Evolutionary conservation across 345 rosid genomes (phyloP).

Genomic region (Dipteronia dyeriana): DNA sequence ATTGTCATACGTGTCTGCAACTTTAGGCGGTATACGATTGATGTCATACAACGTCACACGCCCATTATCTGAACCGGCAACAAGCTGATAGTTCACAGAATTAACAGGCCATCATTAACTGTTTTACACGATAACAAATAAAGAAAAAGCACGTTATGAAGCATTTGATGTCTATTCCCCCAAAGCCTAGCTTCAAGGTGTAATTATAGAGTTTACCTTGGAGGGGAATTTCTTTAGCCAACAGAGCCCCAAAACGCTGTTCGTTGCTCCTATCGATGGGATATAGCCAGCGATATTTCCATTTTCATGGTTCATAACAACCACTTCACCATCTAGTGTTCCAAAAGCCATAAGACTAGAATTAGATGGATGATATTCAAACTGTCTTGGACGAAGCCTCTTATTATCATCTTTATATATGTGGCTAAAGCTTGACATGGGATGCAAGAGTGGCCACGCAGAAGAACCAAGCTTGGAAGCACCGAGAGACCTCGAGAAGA

Average conservation of each 20-base stretch:
- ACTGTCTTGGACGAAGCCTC: constrained; percentile 57
- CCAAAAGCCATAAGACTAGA: constrained; percentile 58
- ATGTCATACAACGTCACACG: constrained; percentile 48
- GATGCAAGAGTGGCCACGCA: constrained; percentile 43
- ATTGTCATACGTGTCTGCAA: constrained; percentile 21
- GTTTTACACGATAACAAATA: constrained; percentile 9
- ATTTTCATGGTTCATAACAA: constrained; percentile 51
- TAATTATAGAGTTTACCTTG: constrained; percentile 36
- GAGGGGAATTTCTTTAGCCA: constrained; percentile 59
- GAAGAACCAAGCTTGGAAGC: constrained; percentile 52
- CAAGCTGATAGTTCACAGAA: constrained; percentile 34
- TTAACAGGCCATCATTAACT: constrained; percentile 13
- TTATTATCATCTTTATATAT: constrained; percentile 34
- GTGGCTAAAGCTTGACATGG: constrained; percentile 35
- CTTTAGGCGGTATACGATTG: constrained; percentile 27
- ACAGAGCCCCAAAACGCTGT: constrained; percentile 55
- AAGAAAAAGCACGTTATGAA: background rate
- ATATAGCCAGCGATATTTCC: constrained; percentile 42
- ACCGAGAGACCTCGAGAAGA: constrained; percentile 47
- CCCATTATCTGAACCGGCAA: constrained; percentile 51
- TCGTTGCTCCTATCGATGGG: constrained; percentile 36
- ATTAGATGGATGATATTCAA: constrained; percentile 56
- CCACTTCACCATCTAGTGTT: constrained; percentile 56
- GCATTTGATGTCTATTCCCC: too few species aligned
- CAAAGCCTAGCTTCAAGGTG: too few species aligned